These are phyloP conservation scores for Rhodamnia rubescens DNA, from an alignment of 345 rosid genomes.

Conservation along the genomic window DNA sequence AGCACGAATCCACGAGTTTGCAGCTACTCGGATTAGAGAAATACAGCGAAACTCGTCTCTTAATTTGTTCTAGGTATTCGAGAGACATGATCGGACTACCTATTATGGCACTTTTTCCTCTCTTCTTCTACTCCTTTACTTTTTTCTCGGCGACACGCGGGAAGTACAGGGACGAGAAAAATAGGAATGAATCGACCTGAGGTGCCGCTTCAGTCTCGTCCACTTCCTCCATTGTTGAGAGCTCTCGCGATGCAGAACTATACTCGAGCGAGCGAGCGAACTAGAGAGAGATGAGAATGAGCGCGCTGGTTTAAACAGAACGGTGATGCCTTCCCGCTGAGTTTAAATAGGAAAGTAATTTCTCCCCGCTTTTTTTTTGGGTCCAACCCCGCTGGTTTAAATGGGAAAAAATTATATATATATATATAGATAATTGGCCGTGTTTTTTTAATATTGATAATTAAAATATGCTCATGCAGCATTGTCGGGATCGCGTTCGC, in stretches of 20 bases:
- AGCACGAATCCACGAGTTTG: neutral
- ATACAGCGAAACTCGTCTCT: neutral
- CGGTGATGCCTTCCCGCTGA: neutral
- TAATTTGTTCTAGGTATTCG: neutral
- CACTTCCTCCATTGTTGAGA: constrained; percentile 36
- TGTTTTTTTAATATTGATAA: neutral
- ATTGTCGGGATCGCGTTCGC: no score
- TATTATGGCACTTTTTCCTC: neutral
- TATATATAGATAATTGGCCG: neutral
- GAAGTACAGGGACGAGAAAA: neutral
- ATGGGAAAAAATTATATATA: neutral
- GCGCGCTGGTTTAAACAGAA: neutral
- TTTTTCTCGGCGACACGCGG: neutral
- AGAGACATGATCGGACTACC: neutral
- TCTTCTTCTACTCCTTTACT: neutral
- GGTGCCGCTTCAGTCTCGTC: constrained; percentile 55
- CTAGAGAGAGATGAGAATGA: neutral
- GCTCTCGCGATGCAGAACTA: neutral
- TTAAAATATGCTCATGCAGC: neutral
- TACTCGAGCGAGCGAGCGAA: neutral
- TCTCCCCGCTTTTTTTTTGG: neutral
- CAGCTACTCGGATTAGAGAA: neutral
- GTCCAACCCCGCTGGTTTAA: neutral
- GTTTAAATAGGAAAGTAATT: neutral
- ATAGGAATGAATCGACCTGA: constrained; percentile 30